Percentiles rank a stretch among this genome's conserved stretches.
phyloP scores from a whole-genome alignment of 352 stramenopile species.

The Blastocystis sp. region DNA sequence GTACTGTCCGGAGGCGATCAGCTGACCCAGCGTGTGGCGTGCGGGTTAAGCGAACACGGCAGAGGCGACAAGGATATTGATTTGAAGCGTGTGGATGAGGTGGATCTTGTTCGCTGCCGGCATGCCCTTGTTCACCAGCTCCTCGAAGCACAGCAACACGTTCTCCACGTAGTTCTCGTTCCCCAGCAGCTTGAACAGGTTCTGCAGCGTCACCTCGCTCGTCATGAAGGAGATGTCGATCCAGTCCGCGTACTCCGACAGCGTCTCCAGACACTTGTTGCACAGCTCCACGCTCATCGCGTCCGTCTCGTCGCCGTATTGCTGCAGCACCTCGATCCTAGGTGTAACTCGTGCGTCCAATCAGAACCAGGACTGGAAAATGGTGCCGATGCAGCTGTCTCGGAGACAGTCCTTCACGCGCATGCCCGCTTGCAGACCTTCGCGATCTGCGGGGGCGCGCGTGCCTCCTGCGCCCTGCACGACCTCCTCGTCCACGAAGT shows the following conservation, averaged over 20 bases:
- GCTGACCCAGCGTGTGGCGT: constrained; percentile 11
- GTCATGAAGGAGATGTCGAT: constrained; percentile 69
- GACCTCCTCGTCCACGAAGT: constrained; percentile 65
- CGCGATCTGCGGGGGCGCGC: constrained; percentile 34
- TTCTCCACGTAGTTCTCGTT: constrained; percentile 41
- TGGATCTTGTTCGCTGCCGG: constrained; percentile 27
- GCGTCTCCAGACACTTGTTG: constrained; percentile 40
- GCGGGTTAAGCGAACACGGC: not conserved
- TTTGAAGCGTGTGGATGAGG: constrained; percentile 24
- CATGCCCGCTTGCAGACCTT: constrained; percentile 13
- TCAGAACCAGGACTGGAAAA: constrained; percentile 64
- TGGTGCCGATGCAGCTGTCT: constrained; percentile 25
- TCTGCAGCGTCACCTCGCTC: constrained; percentile 34
- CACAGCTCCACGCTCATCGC: constrained; percentile 42
- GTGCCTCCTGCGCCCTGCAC: constrained; percentile 46
- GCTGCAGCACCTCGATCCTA: constrained; percentile 71
- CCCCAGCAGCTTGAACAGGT: constrained; percentile 19
- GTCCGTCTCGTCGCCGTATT: constrained; percentile 33
- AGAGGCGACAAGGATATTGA: constrained; percentile 41
- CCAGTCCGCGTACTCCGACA: constrained; percentile 67
- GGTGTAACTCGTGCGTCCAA: not conserved
- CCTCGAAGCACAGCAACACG: constrained; percentile 48
- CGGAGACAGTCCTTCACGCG: constrained; percentile 66
- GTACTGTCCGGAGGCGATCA: not conserved
- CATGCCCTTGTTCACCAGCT: constrained; percentile 65